phyloP scores from a whole-genome alignment of 2,329 filamentous ascomycete species.

The Colletotrichum sp. region DNA sequence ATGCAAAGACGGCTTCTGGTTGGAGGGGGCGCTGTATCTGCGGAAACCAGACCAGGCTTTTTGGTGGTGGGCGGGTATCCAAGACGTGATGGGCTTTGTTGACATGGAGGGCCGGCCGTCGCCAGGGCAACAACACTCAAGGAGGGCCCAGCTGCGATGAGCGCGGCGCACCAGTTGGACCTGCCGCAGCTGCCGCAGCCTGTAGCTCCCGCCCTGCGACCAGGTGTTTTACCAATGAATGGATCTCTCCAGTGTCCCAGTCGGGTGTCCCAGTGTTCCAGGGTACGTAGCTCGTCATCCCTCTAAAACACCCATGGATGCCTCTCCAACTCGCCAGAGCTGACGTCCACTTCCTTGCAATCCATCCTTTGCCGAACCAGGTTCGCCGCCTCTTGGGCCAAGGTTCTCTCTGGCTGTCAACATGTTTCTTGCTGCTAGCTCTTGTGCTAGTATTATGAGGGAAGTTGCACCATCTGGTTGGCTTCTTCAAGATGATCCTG shows the following conservation, averaged over 20 bases:
- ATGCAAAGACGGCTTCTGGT: background rate
- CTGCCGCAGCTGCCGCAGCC: background rate
- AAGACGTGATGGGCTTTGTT: conserved; percentile 33
- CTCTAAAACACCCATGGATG: background rate
- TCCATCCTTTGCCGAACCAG: background rate
- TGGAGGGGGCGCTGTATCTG: conserved; percentile 22
- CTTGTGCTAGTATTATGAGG: background rate
- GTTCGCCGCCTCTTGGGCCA: background rate
- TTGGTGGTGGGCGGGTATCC: conserved; percentile 16
- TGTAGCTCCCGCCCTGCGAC: background rate
- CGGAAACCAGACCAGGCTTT: conserved; percentile 25
- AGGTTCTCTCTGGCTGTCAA: background rate
- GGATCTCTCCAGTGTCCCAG: background rate
- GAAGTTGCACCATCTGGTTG: background rate
- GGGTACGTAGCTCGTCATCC: background rate
- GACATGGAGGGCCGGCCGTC: conserved; percentile 23
- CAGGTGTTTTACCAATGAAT: background rate
- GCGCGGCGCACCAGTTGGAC: background rate
- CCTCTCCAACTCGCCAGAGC: background rate
- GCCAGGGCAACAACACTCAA: conserved; percentile 32
- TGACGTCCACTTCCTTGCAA: background rate
- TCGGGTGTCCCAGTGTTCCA: too few species aligned
- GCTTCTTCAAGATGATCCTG: background rate
- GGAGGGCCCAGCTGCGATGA: background rate
- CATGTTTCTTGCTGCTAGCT: background rate